Percentiles rank a stretch among this genome's conserved stretches.
Evolutionary conservation across 345 rosid genomes (phyloP).

Genomic region (Pistacia integerrima): DNA sequence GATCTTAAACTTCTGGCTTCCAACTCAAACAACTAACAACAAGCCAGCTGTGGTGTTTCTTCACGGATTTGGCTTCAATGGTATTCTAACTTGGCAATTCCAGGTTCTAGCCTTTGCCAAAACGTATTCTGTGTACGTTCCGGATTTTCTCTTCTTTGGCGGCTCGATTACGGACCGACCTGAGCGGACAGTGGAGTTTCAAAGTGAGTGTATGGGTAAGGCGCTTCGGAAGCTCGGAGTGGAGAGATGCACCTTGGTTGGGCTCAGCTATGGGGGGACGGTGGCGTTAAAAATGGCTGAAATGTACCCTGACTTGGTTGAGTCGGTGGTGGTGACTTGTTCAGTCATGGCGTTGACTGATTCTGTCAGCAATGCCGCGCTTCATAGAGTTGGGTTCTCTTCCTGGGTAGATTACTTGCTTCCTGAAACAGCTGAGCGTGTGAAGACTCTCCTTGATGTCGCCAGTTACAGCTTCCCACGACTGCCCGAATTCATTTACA

Average conservation of each 20-base stretch:
- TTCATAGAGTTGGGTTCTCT: constrained; percentile 27
- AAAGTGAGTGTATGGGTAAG: constrained; percentile 41
- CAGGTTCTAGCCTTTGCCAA: constrained; percentile 37
- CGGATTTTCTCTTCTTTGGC: constrained; percentile 53
- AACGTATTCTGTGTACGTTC: constrained; percentile 42
- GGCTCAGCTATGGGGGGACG: constrained; percentile 47
- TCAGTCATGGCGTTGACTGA: constrained; percentile 41
- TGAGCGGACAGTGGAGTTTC: constrained; percentile 39
- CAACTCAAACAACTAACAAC: constrained; percentile 3
- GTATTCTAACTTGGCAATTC: constrained; percentile 46
- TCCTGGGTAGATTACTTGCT: constrained; percentile 38
- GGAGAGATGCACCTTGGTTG: constrained; percentile 37
- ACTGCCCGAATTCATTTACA: constrained; percentile 29
- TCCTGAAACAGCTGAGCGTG: constrained; percentile 28
- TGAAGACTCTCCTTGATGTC: constrained; percentile 10
- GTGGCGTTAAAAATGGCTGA: constrained; percentile 49
- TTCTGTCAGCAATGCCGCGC: constrained; percentile 21
- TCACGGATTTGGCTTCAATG: constrained; percentile 40
- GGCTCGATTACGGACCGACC: constrained; percentile 34
- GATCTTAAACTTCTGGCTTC: constrained; percentile 40
- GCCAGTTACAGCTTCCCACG: constrained; percentile 22
- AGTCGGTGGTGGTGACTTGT: constrained; percentile 36
- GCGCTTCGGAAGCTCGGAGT: constrained; percentile 44
- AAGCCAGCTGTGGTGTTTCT: constrained; percentile 42
- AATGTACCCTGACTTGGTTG: constrained; percentile 40